Evolutionary conservation across 2,329 filamentous ascomycete species (phyloP).

Genomic region (Zymoseptoria passerinii): DNA sequence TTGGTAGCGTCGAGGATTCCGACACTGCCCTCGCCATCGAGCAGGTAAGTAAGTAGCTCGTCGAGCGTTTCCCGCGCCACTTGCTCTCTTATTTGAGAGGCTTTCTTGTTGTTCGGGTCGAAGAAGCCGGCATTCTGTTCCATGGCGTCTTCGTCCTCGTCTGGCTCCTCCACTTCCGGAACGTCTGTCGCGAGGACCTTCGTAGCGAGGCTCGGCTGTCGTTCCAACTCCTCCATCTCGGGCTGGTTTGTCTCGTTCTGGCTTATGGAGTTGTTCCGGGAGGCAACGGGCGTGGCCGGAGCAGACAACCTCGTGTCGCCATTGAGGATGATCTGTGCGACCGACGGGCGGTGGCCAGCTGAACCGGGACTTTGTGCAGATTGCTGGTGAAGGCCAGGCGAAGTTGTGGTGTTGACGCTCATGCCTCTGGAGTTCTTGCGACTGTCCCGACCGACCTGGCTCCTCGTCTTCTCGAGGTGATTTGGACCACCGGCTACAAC

Average conservation of each 20-base stretch:
- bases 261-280: constrained; percentile 7
- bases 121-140: constrained; percentile 94
- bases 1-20: constrained; percentile 97
- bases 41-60: constrained; percentile 82
- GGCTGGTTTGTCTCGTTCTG: constrained; percentile 22
- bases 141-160: constrained; percentile 44
- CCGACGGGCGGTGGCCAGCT: constrained; percentile 26
- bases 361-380: constrained; percentile 11
- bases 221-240: constrained; percentile 20
- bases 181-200: constrained; percentile 13
- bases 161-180: constrained; percentile 7
- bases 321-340: constrained; percentile 52
- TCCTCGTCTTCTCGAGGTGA: constrained; percentile 27
- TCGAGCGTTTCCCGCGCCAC: constrained; percentile 88
- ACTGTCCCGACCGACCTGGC: constrained; percentile 7
- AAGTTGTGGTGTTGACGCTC: constrained; percentile 16
- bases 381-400: constrained; percentile 16
- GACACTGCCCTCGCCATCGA: constrained; percentile 73
- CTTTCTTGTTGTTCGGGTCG: constrained; percentile 76
- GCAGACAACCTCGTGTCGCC: constrained; percentile 39
- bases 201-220: constrained; percentile 13
- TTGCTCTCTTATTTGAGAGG: constrained; percentile 77
- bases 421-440: constrained; percentile 14
- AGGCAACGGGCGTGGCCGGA: constrained; percentile 24
- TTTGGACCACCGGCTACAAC: constrained; percentile 57